These are phyloP conservation scores for Exserohilum rostratum DNA, from an alignment of 2,329 filamentous ascomycete genomes.

Conservation along the genomic window DNA sequence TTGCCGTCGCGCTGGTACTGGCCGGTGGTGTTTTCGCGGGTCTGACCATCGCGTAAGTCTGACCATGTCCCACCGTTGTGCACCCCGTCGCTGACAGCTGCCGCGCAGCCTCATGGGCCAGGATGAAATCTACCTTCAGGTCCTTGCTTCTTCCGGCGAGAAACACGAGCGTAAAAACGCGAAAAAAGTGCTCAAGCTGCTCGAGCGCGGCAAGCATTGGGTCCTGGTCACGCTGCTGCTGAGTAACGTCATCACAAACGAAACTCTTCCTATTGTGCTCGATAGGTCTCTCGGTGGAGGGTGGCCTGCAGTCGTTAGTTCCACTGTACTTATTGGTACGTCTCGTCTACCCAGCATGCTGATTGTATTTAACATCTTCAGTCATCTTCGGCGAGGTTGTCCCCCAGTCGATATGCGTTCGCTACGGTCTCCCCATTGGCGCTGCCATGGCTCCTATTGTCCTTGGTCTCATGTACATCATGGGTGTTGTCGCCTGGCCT, in stretches of 20 bases:
- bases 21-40: conserved; percentile 93
- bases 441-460: conserved; percentile 92
- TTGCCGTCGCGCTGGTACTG: conserved; percentile 81
- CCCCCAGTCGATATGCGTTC: conserved; percentile 94
- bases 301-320: conserved; percentile 90
- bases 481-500: conserved; percentile 89
- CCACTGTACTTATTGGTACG: conserved; percentile 90
- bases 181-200: conserved; percentile 75
- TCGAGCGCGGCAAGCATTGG: conserved; percentile 95
- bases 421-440: conserved; percentile 92
- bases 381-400: conserved; percentile 98
- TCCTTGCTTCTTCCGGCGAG: conserved; percentile 83
- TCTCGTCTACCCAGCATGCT: neutral
- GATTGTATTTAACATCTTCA: conserved; percentile 46
- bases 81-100: conserved; percentile 34
- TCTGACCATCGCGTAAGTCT: conserved; percentile 79
- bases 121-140: conserved; percentile 96
- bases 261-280: conserved; percentile 87
- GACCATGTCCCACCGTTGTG: conserved; percentile 4
- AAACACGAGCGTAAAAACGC: conserved; percentile 88
- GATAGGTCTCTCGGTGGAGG: conserved; percentile 93
- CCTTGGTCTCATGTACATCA: conserved; percentile 86
- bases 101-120: conserved; percentile 65
- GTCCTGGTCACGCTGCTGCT: conserved; percentile 92
- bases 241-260: conserved; percentile 97